phyloP scores from a whole-genome alignment of 1,284 basidiomycete species.

The Cryptococcus jaspeensis region DNA sequence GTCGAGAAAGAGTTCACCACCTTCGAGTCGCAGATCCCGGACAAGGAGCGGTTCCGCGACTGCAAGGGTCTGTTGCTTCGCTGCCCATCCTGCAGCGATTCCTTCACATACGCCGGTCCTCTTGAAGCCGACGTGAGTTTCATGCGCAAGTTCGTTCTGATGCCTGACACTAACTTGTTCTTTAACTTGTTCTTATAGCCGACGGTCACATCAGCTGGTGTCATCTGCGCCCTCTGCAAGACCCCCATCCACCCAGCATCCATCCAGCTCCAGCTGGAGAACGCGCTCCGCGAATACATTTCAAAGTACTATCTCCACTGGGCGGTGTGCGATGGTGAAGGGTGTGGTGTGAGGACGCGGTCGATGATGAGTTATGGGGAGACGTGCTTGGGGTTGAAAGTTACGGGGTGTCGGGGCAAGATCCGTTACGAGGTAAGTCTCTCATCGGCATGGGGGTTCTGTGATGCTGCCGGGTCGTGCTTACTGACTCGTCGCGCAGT shows the following conservation, averaged over 20 bases:
- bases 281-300: constrained; percentile 75
- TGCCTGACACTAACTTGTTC: no score
- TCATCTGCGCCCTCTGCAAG: constrained; percentile 64
- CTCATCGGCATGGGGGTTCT: neutral
- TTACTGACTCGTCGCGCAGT: constrained; percentile 56
- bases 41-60: constrained; percentile 80
- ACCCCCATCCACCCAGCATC: constrained; percentile 60
- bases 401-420: constrained; percentile 64
- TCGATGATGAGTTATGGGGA: constrained; percentile 86
- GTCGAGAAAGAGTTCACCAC: constrained; percentile 73
- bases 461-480: no score
- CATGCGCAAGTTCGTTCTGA: no score
- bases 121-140: no score
- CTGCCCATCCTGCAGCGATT: constrained; percentile 65
- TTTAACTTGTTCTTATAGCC: no score
- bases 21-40: constrained; percentile 86
- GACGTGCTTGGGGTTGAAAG: constrained; percentile 61
- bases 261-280: constrained; percentile 79
- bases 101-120: no score
- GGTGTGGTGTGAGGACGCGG: constrained; percentile 79
- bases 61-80: constrained; percentile 66
- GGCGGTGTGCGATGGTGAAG: constrained; percentile 82
- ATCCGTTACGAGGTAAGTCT: constrained; percentile 70
- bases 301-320: constrained; percentile 83
- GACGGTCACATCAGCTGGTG: constrained; percentile 35